Conservation (phyloP, 306 rosid genomes). For the Glycine soja region DNA sequence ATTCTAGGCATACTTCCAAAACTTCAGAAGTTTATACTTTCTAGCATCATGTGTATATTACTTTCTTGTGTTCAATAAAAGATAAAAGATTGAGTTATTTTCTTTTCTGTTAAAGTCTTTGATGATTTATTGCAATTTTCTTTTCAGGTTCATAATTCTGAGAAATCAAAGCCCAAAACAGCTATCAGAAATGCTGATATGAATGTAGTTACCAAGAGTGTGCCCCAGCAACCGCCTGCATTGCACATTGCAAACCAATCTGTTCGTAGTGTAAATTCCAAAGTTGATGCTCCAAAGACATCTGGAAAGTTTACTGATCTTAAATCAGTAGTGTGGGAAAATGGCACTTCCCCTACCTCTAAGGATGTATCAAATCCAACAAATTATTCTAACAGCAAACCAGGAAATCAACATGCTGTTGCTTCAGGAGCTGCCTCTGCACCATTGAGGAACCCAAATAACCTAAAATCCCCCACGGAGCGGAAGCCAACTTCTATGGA, state of each 20-base stretch:
- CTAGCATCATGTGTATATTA: neutral
- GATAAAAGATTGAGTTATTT: neutral
- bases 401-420: constrained; percentile 66
- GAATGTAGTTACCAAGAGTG: constrained; percentile 65
- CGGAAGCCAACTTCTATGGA: constrained; percentile 71
- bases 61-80: constrained; percentile 11
- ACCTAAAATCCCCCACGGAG: constrained; percentile 60
- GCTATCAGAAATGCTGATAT: constrained; percentile 66
- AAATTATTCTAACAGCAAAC: constrained; percentile 56
- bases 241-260: constrained; percentile 66
- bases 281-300: constrained; percentile 78
- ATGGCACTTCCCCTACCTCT: constrained; percentile 69
- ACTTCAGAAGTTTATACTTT: neutral
- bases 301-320: constrained; percentile 94
- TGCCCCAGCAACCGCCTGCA: constrained; percentile 62
- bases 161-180: constrained; percentile 86
- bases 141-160: constrained; percentile 75
- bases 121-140: constrained; percentile 12
- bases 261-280: constrained; percentile 71
- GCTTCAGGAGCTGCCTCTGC: constrained; percentile 67
- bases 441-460: constrained; percentile 74
- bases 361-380: constrained; percentile 85
- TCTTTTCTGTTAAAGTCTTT: constrained; percentile 5
- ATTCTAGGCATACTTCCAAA: neutral
- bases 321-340: constrained; percentile 80